phyloP scores from a whole-genome alignment of 2,329 filamentous ascomycete species.

The Calonectria naviculata region DNA sequence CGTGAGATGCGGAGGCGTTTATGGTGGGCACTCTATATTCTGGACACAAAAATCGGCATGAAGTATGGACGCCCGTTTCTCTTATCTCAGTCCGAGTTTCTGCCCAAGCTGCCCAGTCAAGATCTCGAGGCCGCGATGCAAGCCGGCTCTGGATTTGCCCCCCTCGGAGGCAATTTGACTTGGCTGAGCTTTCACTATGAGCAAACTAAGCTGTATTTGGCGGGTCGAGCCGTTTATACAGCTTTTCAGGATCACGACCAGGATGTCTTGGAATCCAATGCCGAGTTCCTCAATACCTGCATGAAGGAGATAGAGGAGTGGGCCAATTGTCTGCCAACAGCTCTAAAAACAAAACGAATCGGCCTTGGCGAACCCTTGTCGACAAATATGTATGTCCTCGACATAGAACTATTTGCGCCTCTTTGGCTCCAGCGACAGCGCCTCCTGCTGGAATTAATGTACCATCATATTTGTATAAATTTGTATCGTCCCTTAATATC shows the following conservation, averaged over 20 bases:
- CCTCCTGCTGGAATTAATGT: conserved; percentile 52
- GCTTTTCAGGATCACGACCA: not conserved
- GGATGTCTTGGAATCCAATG: not conserved
- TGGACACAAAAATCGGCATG: conserved; percentile 59
- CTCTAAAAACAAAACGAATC: not conserved
- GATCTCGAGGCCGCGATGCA: not conserved
- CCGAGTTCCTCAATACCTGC: not conserved
- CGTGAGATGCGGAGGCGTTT: conserved; percentile 59
- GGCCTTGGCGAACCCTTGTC: not conserved
- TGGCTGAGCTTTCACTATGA: not conserved
- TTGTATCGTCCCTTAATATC: conserved; percentile 27
- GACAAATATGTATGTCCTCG: conserved; percentile 27
- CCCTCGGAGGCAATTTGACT: not conserved
- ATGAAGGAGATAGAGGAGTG: not conserved
- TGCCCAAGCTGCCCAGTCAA: not conserved
- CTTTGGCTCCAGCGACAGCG: conserved; percentile 53
- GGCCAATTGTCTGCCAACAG: not conserved
- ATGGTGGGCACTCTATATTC: conserved; percentile 63
- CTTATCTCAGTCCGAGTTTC: conserved; percentile 18
- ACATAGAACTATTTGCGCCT: conserved; percentile 45
- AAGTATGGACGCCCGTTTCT: conserved; percentile 58
- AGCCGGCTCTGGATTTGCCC: not conserved
- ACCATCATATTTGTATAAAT: conserved; percentile 50
- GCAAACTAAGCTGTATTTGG: not conserved
- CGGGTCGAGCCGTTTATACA: not conserved